Evolutionary conservation across 805 yeast genomes (phyloP).

Genomic region (Metschnikowia shivogae): DNA sequence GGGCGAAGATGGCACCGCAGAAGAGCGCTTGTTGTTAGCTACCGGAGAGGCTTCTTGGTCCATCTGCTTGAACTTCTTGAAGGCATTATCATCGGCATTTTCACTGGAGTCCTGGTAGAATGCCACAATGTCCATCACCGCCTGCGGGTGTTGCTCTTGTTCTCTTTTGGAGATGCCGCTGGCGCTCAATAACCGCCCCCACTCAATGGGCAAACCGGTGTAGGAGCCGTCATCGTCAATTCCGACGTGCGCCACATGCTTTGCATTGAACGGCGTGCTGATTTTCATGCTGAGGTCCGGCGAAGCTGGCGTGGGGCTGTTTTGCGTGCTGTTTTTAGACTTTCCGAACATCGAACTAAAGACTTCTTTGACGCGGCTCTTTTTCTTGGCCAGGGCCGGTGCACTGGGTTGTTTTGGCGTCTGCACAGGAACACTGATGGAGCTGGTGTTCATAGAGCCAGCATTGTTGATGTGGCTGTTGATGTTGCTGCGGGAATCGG

Average conservation of each 20-base stretch:
- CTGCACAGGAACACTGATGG: conserved; percentile 9
- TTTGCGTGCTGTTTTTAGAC: conserved; percentile 10
- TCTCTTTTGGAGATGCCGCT: conserved; percentile 87
- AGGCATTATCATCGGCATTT: conserved; percentile 41
- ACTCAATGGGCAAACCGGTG: conserved; percentile 88
- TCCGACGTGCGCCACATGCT: conserved; percentile 92
- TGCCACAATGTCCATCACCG: conserved; percentile 86
- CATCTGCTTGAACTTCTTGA: conserved; percentile 38
- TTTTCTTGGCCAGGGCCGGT: conserved; percentile 13
- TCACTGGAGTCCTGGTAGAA: conserved; percentile 65
- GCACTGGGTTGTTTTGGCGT: conserved; percentile 8
- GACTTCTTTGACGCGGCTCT: conserved; percentile 54
- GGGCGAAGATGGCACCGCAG: conserved; percentile 23
- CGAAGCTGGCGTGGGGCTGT: conserved; percentile 7
- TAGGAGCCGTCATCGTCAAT: conserved; percentile 83
- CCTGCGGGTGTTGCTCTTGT: conserved; percentile 88
- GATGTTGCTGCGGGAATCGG: too few relatives aligned
- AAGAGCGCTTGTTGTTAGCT: conserved; percentile 12
- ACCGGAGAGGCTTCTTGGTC: conserved; percentile 9
- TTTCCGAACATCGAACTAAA: conserved; percentile 50
- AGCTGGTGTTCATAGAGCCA: not conserved
- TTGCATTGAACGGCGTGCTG: conserved; percentile 87
- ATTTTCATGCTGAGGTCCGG: conserved; percentile 48
- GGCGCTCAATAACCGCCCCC: conserved; percentile 79
- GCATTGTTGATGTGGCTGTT: too few relatives aligned